phyloP scores from a whole-genome alignment of 257 asterid species.

The Solanum paucissectum region DNA sequence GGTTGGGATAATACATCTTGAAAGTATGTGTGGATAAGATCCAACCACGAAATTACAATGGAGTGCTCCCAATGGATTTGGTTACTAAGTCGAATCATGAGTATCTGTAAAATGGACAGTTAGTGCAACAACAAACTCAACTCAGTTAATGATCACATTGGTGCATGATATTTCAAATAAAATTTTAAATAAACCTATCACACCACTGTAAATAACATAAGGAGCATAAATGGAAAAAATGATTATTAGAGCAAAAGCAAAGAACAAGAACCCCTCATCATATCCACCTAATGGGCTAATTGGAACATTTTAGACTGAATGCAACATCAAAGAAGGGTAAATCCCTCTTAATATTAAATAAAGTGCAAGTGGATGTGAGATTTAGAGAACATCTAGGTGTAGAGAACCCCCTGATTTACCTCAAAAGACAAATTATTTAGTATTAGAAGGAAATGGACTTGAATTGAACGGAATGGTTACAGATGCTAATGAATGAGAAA shows the following conservation, averaged over 20 bases:
- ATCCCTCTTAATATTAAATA: not conserved
- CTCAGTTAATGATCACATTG: not conserved
- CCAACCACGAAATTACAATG: conserved; percentile 45
- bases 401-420: not conserved
- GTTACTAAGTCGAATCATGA: conserved; percentile 59
- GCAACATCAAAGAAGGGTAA: not conserved
- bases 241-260: not conserved
- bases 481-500: not conserved
- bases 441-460: not conserved
- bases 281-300: not conserved
- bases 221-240: not conserved
- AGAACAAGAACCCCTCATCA: not conserved
- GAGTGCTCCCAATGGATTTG: conserved; percentile 24
- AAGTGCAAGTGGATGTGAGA: not conserved
- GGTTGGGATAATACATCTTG: conserved; percentile 50
- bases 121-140: not conserved
- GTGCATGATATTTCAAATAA: not conserved
- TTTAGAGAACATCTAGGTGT: not conserved
- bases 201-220: not conserved
- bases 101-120: conserved; percentile 33
- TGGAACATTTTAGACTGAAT: not conserved
- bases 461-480: not conserved
- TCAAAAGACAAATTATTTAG: not conserved
- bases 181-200: not conserved
- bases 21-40: conserved; percentile 52